Percentiles rank a stretch among this genome's conserved stretches.
phyloP scores from a whole-genome alignment of 192 early-diverging fungal genomes.

The Coemansia sp. region DNA sequence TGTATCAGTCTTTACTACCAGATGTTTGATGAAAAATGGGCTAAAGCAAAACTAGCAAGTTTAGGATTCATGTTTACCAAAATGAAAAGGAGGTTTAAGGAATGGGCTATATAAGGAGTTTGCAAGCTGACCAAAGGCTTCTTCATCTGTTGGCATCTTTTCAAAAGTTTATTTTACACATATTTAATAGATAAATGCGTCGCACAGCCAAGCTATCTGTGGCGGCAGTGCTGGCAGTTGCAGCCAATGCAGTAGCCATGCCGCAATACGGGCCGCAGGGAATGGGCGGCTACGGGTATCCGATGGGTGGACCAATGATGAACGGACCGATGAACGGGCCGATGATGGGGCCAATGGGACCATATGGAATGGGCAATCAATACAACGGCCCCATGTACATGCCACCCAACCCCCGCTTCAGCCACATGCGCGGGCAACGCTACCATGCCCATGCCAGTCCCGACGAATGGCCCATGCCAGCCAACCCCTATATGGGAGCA shows the following conservation, averaged over 20 bases:
- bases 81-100: neutral
- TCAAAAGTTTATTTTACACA: neutral
- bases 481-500: conserved; percentile 37
- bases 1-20: conserved; percentile 5
- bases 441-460: conserved; percentile 34
- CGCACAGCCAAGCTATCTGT: neutral
- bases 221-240: neutral
- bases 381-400: conserved; percentile 35
- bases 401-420: conserved; percentile 16
- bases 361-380: conserved; percentile 18
- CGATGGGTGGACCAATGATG: conserved; percentile 14
- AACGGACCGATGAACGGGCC: conserved; percentile 16
- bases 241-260: conserved; percentile 11
- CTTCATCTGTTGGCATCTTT: neutral
- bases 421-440: conserved; percentile 35
- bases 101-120: neutral
- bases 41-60: neutral
- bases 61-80: conserved; percentile 2
- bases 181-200: conserved; percentile 11
- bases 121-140: neutral
- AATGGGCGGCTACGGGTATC: conserved; percentile 28
- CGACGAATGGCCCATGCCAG: conserved; percentile 44
- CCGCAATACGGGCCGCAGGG: conserved; percentile 40
- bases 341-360: conserved; percentile 6
- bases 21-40: no score